These are phyloP conservation scores for Syzygium syzygioides DNA, from an alignment of 441 rosid genomes.

Conservation along the genomic window DNA sequence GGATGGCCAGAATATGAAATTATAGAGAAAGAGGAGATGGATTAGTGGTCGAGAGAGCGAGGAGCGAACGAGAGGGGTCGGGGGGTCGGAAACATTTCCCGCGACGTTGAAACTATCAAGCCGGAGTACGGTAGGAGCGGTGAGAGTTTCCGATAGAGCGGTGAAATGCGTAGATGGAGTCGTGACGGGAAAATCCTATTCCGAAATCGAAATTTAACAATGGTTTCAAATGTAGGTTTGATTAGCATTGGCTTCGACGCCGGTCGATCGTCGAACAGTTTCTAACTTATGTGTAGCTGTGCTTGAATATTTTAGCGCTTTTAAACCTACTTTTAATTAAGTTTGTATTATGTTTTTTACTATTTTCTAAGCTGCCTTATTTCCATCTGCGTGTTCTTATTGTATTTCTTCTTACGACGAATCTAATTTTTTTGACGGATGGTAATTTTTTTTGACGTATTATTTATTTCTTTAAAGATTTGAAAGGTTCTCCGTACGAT, in stretches of 20 bases:
- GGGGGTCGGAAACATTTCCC: neutral
- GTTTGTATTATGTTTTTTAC: neutral
- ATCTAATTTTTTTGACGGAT: rapidly evolving
- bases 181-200: rapidly evolving
- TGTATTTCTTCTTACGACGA: neutral
- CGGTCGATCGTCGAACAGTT: rapidly evolving
- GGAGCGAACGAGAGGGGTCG: too few species aligned
- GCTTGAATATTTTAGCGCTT: neutral
- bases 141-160: neutral
- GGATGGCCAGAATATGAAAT: neutral
- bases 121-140: rapidly evolving
- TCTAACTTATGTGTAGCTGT: neutral
- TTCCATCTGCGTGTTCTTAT: neutral
- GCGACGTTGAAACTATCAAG: rapidly evolving
- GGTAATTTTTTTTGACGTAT: neutral
- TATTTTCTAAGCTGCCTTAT: neutral
- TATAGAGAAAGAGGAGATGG: neutral
- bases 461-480: too few species aligned
- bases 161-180: neutral
- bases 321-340: too few species aligned
- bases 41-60: neutral
- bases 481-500: too few species aligned
- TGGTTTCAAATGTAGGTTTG: neutral
- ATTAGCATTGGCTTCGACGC: neutral
- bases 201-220: neutral